Base-by-base conservation (phyloP, 441 rosid genomes). In the Capsella rubella region DNA sequence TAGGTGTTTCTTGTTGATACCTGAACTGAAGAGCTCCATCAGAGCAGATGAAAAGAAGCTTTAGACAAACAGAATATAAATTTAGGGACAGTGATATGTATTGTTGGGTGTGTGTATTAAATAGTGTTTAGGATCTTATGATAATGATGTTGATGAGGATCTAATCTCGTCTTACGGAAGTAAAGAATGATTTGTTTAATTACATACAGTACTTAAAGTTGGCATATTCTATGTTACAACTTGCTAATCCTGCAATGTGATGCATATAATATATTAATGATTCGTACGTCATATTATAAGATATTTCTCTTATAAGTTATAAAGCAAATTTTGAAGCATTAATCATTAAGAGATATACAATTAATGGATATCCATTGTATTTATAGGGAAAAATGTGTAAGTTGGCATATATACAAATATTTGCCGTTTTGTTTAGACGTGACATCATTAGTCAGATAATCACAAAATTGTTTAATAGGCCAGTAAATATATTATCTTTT, bases 21-120 rank as follows among this genome's bases (percentile, higher is more conserved):
- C 66, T 69, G 52, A 83, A 65, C 69, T 80, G 79, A 86, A 83
- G 79, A 34, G 59, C 53, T 52, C 73, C 71, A 45, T 47, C 27
- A 43, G 49, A 66, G n/a, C n/a, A 6, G 11, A 18, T 58, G 40
- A 14, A 32, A 14, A 18, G 3, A 53, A 25, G 29, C 4, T 16
- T 16, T 29, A 5, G 4, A 14, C 10, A 27, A 21, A 37, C 40
- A 71, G 59, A 61, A 45, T 0, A 15, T 25, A 47, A 50, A 66
- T 51, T 45, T 52, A 39, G 47, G 47, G 52, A 27, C 63, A 11
- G 40, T 39, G 49, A 46, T 71, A 31, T 15, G 5, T 32, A 34
- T 34, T 15, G 18, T 12, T 40, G 32, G 25, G 31, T 34, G 37
- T 32, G 29, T 18, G 28, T 52, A 43, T 35, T 18, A 52, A 56